Evolutionary conservation across 2,329 filamentous ascomycete genomes (phyloP).

Genomic region (Talaromyces piceae): DNA sequence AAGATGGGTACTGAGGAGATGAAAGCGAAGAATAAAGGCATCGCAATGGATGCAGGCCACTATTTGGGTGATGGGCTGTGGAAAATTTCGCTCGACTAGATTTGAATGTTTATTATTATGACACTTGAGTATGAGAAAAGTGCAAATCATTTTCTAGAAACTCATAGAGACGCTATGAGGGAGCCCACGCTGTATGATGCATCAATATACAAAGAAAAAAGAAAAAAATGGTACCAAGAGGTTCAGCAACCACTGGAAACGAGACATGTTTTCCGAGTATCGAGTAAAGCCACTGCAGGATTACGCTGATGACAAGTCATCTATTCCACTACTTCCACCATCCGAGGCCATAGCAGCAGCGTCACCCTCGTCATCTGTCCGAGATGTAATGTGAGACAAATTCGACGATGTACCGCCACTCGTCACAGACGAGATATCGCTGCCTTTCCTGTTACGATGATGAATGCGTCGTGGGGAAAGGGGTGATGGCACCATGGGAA

Average conservation of each 20-base stretch:
- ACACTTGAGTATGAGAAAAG: neutral
- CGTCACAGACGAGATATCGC: constrained; percentile 12
- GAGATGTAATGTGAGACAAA: constrained; percentile 8
- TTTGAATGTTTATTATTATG: neutral
- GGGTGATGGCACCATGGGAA: constrained; percentile 25
- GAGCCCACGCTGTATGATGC: neutral
- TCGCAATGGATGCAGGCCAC: constrained; percentile 88
- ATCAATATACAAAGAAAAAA: neutral
- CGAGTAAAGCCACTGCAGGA: neutral
- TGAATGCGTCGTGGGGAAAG: constrained; percentile 9
- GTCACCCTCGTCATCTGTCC: constrained; percentile 7
- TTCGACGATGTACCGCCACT: constrained; percentile 9
- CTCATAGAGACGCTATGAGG: too few relatives aligned
- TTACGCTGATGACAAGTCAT: constrained; percentile 1
- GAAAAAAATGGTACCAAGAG: neutral
- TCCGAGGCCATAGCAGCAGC: constrained; percentile 7
- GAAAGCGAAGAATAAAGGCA: constrained; percentile 88
- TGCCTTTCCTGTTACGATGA: constrained; percentile 11
- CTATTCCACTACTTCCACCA: constrained; percentile 9
- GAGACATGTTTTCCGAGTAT: neutral
- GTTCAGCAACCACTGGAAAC: too few relatives aligned
- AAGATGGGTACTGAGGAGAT: constrained; percentile 84
- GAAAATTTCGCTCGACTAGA: constrained; percentile 57
- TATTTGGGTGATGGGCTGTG: constrained; percentile 91
- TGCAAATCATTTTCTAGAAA: neutral